Evolutionary conservation across 352 stramenopile genomes (phyloP).

Genomic region (Phytophthora rubi): DNA sequence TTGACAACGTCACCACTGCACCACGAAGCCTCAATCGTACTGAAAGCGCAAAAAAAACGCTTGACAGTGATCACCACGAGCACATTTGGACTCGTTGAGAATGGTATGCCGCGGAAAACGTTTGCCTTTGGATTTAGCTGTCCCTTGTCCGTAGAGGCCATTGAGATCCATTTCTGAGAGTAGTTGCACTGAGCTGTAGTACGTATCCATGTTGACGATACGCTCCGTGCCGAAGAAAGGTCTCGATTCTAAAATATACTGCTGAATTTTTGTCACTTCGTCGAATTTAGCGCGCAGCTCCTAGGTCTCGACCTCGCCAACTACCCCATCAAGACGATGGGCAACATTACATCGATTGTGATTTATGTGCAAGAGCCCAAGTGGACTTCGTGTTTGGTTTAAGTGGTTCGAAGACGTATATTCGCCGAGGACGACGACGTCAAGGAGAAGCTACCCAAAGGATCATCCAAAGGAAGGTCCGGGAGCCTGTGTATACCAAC

Average conservation of each 20-base stretch:
- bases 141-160: constrained; percentile 21
- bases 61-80: constrained; percentile 17
- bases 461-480: no score
- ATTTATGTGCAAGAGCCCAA: no score
- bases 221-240: constrained; percentile 18
- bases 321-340: not conserved
- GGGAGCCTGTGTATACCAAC: no score
- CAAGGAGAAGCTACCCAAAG: no score
- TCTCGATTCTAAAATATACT: constrained; percentile 27
- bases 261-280: constrained; percentile 9
- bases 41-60: constrained; percentile 16
- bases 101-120: constrained; percentile 29
- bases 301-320: not conserved
- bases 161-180: constrained; percentile 21
- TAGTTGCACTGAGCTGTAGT: constrained; percentile 37
- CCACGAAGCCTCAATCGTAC: constrained; percentile 32
- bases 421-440: no score
- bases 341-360: no score
- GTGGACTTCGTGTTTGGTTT: not conserved
- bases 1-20: constrained; percentile 29
- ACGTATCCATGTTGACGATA: constrained; percentile 40
- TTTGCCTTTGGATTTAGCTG: constrained; percentile 17
- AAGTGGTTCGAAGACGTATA: no score
- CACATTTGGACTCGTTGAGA: constrained; percentile 5
- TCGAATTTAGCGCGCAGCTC: constrained; percentile 4